A percentile compares a stretch with the other conserved stretches of the same genome.
phyloP scores from a whole-genome alignment of 352 stramenopile species.

The Globisporangium nodosum region DNA sequence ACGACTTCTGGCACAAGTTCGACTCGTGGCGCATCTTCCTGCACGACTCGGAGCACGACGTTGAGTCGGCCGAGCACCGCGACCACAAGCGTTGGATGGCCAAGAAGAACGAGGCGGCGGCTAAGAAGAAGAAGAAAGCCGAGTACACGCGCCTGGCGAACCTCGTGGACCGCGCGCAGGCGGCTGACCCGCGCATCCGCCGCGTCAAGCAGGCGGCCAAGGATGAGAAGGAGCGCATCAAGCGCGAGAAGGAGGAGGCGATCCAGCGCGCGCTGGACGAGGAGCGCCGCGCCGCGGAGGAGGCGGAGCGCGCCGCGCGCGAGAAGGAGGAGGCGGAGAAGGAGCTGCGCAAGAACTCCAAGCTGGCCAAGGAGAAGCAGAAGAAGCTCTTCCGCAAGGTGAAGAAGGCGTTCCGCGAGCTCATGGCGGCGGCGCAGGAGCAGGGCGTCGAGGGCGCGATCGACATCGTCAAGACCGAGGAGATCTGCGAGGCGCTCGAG shows the following conservation, averaged over 20 bases:
- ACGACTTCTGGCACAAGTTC: constrained; percentile 90
- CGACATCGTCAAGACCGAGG: constrained; percentile 70
- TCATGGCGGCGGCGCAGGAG: constrained; percentile 59
- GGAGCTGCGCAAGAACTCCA: constrained; percentile 57
- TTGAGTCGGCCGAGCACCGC: constrained; percentile 77
- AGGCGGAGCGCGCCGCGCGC: constrained; percentile 33
- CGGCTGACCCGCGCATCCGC: constrained; percentile 69
- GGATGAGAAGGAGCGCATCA: constrained; percentile 72
- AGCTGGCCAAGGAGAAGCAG: constrained; percentile 78
- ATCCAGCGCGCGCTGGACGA: constrained; percentile 64
- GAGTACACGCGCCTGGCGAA: constrained; percentile 78
- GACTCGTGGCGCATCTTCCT: constrained; percentile 84
- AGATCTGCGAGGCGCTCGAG: constrained; percentile 63
- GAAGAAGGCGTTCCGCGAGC: constrained; percentile 81
- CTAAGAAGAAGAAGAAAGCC: constrained; percentile 89
- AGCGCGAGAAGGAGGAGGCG: constrained; percentile 71
- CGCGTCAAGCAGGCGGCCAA: constrained; percentile 82
- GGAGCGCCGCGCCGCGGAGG: constrained; percentile 57
- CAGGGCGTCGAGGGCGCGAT: constrained; percentile 52
- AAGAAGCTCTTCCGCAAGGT: constrained; percentile 82
- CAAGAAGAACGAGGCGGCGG: constrained; percentile 81
- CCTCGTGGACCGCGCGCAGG: constrained; percentile 73
- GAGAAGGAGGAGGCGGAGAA: constrained; percentile 73
- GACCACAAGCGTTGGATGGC: constrained; percentile 87
- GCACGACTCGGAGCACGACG: constrained; percentile 82